Percentiles rank a stretch among this genome's conserved stretches.
Evolutionary conservation across 106 monocot genomes (phyloP).

Genomic region (Dioscorea zingiberensis): DNA sequence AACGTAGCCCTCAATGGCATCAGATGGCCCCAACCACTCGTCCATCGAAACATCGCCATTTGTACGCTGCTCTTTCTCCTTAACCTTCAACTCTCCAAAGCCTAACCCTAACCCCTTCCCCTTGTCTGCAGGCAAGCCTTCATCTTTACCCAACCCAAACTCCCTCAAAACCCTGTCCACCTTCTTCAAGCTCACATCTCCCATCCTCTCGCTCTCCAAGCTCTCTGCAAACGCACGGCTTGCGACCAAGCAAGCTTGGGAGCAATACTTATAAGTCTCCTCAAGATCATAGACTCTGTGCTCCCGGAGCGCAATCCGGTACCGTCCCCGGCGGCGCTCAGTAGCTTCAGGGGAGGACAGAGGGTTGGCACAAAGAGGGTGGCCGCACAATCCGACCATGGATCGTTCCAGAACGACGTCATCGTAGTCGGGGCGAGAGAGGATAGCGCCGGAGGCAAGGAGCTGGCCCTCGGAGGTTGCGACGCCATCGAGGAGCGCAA

Average conservation of each 20-base stretch:
- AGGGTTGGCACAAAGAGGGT: constrained; percentile 51
- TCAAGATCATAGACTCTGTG: constrained; percentile 85
- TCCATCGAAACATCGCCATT: constrained; percentile 35
- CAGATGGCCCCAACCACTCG: constrained; percentile 61
- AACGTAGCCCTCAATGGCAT: constrained; percentile 89
- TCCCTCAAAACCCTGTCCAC: constrained; percentile 24
- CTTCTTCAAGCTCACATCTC: constrained; percentile 15
- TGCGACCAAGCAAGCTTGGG: constrained; percentile 43
- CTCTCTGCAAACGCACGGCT: constrained; percentile 41
- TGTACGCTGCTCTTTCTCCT: constrained; percentile 39
- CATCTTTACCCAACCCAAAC: constrained; percentile 29
- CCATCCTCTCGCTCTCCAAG: constrained; percentile 25
- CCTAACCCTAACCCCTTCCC: constrained; percentile 27
- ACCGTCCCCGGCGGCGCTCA: constrained; percentile 30
- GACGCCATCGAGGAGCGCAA: constrained; percentile 38
- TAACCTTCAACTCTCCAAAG: constrained; percentile 42
- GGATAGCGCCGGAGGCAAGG: constrained; percentile 42
- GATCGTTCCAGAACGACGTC: constrained; percentile 78
- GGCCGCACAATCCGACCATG: constrained; percentile 66
- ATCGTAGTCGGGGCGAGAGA: constrained; percentile 66
- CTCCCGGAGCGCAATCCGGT: constrained; percentile 65
- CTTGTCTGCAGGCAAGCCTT: constrained; percentile 7
- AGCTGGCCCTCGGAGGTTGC: constrained; percentile 36
- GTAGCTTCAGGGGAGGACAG: neutral
- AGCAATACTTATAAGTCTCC: constrained; percentile 73